Evolutionary conservation across 371 early-diverging fungal species (phyloP).

Genomic region (Cokeromyces recurvatus): DNA sequence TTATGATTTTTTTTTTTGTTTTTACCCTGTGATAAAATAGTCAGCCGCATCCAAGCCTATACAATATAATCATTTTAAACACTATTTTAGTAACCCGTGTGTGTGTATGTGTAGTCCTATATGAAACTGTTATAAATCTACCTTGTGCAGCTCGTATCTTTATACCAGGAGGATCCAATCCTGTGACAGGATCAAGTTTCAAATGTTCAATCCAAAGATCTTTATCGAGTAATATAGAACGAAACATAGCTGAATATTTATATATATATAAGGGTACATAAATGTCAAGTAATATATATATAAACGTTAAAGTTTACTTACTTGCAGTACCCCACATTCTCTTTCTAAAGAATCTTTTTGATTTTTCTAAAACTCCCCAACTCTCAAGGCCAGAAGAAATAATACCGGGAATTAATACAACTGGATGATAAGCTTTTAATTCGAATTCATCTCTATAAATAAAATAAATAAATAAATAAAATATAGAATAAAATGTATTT

Average conservation of each 20-base stretch:
- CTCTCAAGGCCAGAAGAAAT: constrained; percentile 89
- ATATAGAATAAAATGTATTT: not conserved
- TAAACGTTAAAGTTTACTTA: constrained; percentile 12
- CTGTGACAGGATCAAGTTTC: constrained; percentile 77
- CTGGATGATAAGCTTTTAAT: constrained; percentile 61
- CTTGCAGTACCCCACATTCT: constrained; percentile 89
- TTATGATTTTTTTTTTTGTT: too few species aligned
- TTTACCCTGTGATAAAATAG: constrained; percentile 83
- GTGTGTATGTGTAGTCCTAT: not conserved
- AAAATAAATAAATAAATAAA: not conserved
- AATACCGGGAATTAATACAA: constrained; percentile 90
- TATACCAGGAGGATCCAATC: constrained; percentile 82
- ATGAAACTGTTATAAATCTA: constrained; percentile 9
- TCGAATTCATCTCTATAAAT: constrained; percentile 27
- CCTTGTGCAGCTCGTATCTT: constrained; percentile 87
- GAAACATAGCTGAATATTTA: constrained; percentile 68
- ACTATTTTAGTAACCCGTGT: not conserved
- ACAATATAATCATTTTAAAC: constrained; percentile 14
- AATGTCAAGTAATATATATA: not conserved
- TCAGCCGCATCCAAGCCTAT: constrained; percentile 92
- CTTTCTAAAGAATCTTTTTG: constrained; percentile 79
- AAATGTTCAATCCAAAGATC: constrained; percentile 83
- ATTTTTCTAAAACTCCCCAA: constrained; percentile 79
- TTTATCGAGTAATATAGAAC: constrained; percentile 78
- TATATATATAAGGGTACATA: too few species aligned